Evolutionary conservation across 345 rosid genomes (phyloP), one percentile per base, ranked within the genome.

Genomic region (Stellera chamaejasme): DNA sequence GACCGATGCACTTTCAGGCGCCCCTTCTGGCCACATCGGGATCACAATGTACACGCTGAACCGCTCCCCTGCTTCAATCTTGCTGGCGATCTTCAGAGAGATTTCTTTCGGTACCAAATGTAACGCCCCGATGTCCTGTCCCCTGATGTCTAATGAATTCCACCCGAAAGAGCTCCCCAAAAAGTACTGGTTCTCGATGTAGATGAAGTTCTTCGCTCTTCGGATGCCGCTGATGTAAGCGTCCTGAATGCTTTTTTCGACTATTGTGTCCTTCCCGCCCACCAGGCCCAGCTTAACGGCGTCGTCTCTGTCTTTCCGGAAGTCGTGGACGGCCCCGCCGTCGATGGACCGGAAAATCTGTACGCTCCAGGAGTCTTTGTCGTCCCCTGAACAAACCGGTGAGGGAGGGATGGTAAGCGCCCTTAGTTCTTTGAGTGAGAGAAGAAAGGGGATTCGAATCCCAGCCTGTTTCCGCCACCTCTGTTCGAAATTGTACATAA

Each of bases 1-100:
- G 48, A 87, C 84, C 3, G 91, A 55, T 1, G 25, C 79, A 32
- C 89, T 81, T 45, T 78, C 91, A 0, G 97, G 94, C 48, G 65
- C 58, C 2, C 88, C 94, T 69, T 90, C 97, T 1, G 97, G 97
- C 91, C 96, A 90, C 76, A 87, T 75, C 2, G 97, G 96, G 59
- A 90, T 84, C 69, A 87, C 90, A 3, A 90, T 45, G 56, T 90
- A 90, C 27, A 75, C 96, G 0, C 78, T 13, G 11, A 90, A 90
- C 69, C 85, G 64, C 70, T 90, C 83, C 5, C 78, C 82, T 15
- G 83, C 87, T 64, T 87, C 83, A 9, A 87, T 90, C 62, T 85
- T 90, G 52, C 94, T 87, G 10, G 66, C 79, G 0, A 90, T 83
- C 77, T 87, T 90, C 8, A 90, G 59, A 0, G 96, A 79, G 4